These are phyloP conservation scores for Hypoxylon sp. DNA, from an alignment of 2,329 filamentous ascomycete species.

Conservation along the genomic window DNA sequence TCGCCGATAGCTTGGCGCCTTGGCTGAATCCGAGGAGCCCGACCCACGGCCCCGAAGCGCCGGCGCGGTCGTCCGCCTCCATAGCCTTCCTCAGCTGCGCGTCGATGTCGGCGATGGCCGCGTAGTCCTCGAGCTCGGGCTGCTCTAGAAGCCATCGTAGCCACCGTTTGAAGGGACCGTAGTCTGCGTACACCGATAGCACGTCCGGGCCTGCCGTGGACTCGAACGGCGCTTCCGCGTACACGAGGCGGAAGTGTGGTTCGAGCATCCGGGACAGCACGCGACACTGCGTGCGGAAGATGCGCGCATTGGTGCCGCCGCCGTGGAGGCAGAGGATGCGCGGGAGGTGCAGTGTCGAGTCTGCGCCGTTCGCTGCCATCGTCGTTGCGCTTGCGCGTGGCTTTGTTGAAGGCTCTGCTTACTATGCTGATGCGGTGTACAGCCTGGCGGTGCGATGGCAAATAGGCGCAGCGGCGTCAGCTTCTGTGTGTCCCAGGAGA, in stretches of 20 bases:
- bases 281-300: conserved; percentile 79
- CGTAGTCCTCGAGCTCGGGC: conserved; percentile 62
- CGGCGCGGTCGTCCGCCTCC: conserved; percentile 63
- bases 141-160: conserved; percentile 75
- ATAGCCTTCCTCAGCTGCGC: conserved; percentile 62
- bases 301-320: conserved; percentile 78
- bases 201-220: conserved; percentile 74
- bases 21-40: conserved; percentile 77
- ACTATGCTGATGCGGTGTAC: conserved; percentile 3
- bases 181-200: conserved; percentile 73
- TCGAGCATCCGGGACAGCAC: conserved; percentile 62
- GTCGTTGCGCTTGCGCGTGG: conserved; percentile 5
- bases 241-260: conserved; percentile 77
- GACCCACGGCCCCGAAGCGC: conserved; percentile 71
- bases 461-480: not conserved
- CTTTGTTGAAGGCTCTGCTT: conserved; percentile 1
- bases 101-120: conserved; percentile 60
- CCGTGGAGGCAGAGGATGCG: conserved; percentile 87
- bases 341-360: conserved; percentile 61
- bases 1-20: conserved; percentile 73
- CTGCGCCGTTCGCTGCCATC: conserved; percentile 28
- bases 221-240: conserved; percentile 77
- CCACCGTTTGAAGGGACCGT: conserved; percentile 75
- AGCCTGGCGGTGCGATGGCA: not conserved
- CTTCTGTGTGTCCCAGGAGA: not conserved